phyloP scores from a whole-genome alignment of 768 basidiomycete species.

The Cubamyces lactineus region DNA sequence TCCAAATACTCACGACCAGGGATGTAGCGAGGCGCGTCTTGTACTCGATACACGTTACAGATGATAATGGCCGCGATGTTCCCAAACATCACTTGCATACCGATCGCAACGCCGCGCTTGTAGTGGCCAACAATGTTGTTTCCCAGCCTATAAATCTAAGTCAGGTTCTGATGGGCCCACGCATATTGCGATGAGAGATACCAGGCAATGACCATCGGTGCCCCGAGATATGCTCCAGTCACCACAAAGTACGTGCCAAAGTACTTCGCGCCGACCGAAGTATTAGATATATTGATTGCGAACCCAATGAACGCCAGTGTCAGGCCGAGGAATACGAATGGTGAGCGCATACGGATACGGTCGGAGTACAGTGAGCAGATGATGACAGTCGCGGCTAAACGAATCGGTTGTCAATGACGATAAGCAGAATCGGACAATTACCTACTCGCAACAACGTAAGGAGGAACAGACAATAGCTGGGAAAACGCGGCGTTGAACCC shows the following conservation, averaged over 20 bases:
- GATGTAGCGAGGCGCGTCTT: constrained; percentile 63
- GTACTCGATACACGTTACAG: constrained; percentile 59
- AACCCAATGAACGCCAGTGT: constrained; percentile 60
- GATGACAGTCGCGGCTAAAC: constrained; percentile 53
- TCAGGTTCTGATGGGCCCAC: no score
- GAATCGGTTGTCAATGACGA: not conserved
- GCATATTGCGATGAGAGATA: not conserved
- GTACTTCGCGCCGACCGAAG: constrained; percentile 59
- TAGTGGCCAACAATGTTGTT: constrained; percentile 71
- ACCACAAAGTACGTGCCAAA: constrained; percentile 74
- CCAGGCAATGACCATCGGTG: constrained; percentile 68
- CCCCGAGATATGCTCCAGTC: constrained; percentile 59
- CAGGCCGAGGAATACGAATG: constrained; percentile 59
- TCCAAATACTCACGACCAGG: constrained; percentile 56
- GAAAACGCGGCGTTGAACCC: constrained; percentile 59
- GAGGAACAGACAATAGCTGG: constrained; percentile 70
- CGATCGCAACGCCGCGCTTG: constrained; percentile 73
- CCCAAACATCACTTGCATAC: constrained; percentile 66
- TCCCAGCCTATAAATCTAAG: constrained; percentile 39
- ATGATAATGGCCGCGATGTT: constrained; percentile 69
- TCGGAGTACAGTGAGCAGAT: constrained; percentile 63
- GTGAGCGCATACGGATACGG: constrained; percentile 53
- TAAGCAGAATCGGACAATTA: not conserved
- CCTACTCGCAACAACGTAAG: constrained; percentile 58
- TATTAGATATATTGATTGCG: constrained; percentile 62